Conservation (phyloP, 2,329 filamentous ascomycete species). For the Sporothrix pseudoabietina region DNA sequence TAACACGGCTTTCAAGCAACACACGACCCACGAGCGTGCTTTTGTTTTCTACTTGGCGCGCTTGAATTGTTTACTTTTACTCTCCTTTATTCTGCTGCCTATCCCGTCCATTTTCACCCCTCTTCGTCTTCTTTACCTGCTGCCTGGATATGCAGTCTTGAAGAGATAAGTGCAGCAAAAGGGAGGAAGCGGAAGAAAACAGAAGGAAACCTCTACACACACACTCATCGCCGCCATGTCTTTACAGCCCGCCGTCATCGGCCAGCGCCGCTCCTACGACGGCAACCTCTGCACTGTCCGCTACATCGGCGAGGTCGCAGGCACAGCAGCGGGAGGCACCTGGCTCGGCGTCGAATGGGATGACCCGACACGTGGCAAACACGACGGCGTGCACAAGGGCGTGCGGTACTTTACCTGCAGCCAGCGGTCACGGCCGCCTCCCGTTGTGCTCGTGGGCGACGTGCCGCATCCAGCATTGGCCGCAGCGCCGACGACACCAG, state of each 20-base stretch:
- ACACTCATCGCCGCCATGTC: not conserved
- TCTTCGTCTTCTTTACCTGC: slow-evolving; percentile 1
- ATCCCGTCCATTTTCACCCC: not conserved
- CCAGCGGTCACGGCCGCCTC: slow-evolving; percentile 33
- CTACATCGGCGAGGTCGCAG: slow-evolving; percentile 75
- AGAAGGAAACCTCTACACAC: not conserved
- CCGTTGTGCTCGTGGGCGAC: slow-evolving; percentile 14
- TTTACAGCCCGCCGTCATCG: slow-evolving; percentile 49
- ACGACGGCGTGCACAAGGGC: slow-evolving; percentile 81
- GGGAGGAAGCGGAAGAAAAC: not conserved
- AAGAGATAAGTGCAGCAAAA: not conserved
- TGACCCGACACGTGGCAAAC: slow-evolving; percentile 81
- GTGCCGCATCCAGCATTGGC: not conserved
- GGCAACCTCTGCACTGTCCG: slow-evolving; percentile 79
- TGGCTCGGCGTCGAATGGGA: slow-evolving; percentile 99
- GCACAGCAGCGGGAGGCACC: slow-evolving; percentile 68
- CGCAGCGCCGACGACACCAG: slow-evolving; percentile 49
- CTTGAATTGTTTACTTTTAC: not conserved
- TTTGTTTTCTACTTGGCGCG: not conserved
- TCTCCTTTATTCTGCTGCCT: slow-evolving; percentile 19
- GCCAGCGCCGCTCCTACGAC: slow-evolving; percentile 79
- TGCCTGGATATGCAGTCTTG: slow-evolving; percentile 19
- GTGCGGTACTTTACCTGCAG: slow-evolving; percentile 81
- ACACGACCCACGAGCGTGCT: not conserved
- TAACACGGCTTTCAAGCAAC: not conserved